These are phyloP conservation scores for Chaetomiaceae sp. DNA, from an alignment of 2,329 filamentous ascomycete species.

Conservation along the genomic window DNA sequence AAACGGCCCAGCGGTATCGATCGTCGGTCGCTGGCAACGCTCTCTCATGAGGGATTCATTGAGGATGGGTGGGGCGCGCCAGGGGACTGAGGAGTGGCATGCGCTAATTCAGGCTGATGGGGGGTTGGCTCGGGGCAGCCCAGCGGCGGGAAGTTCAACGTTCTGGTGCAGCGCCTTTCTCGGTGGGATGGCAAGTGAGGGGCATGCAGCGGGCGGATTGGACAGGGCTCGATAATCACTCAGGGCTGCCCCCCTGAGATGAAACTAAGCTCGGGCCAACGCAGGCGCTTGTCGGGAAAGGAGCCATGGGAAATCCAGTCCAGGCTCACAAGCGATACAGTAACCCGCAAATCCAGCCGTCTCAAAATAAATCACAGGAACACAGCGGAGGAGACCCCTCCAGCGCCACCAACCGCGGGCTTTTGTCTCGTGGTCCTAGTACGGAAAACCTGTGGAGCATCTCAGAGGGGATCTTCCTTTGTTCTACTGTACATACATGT, in stretches of 20 bases:
- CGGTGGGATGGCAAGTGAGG: not conserved
- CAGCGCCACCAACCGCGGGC: not conserved
- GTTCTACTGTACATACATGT: too few relatives aligned
- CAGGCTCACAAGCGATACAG: not conserved
- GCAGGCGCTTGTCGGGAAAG: slow-evolving; percentile 22
- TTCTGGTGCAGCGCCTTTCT: slow-evolving; percentile 6
- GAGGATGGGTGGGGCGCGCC: slow-evolving; percentile 1
- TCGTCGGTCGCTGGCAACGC: slow-evolving; percentile 3
- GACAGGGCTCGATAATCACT: slow-evolving; percentile 26
- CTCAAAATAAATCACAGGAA: slow-evolving; percentile 16
- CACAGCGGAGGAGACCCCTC: not conserved
- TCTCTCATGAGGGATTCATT: slow-evolving; percentile 9
- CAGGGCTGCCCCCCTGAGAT: slow-evolving; percentile 19
- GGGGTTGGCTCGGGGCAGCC: not conserved
- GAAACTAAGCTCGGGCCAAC: slow-evolving; percentile 28
- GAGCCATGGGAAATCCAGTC: not conserved
- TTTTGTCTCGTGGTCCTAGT: not conserved
- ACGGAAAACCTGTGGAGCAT: not conserved
- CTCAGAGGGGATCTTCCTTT: not conserved
- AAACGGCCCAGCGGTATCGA: slow-evolving; percentile 1
- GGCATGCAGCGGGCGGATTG: slow-evolving; percentile 21
- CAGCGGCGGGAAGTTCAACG: not conserved
- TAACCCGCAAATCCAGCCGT: not conserved
- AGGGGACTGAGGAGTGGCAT: not conserved
- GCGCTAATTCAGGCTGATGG: slow-evolving; percentile 23